Base-by-base conservation (phyloP, 2,329 filamentous ascomycete genomes). In the Hypoxylon sp. region DNA sequence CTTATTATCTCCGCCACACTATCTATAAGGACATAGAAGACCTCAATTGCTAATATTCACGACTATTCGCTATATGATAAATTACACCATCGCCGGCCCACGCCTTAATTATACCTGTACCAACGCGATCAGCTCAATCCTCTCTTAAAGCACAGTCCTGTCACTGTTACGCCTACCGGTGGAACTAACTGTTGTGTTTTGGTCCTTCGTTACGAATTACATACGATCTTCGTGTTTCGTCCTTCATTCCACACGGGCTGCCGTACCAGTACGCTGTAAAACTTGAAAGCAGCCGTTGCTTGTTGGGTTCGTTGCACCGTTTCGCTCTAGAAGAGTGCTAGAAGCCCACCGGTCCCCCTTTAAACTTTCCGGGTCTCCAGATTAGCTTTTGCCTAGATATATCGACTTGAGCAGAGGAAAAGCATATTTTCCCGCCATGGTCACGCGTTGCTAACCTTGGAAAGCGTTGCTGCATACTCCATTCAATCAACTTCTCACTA, bases 231-330 rank as follows among this genome's bases (percentile, higher is more conserved):
- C 55, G 55, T 67, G 59, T 53, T 51, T 68, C 62, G 70, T 70
- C 59, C 67, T 57, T 64, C 66, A 64, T 71, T 69, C 58, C 66
- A 60, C 66, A 63, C 63, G 50, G 63, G 22, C 63, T 60, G 66
- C 59, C 35, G 66, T 71, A 66, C 66, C 48, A 63, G 66, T 67
- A 51, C 63, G 57, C 53, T 62, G 63, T 69, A 62, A 33, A 71
- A 71, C 66, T 22, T 22, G 19, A 46, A 62, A 37, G 55, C 63
- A 39, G 50, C 66, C 35, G 42, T 62, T 63, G 59, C 67, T 54
- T 64, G 55, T 68, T 67, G 53, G 70, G 47, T 52, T 63, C 47
- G 68, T 72, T 61, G 59, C 61, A 69, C 68, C 50, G 29, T 59
- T 54, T 52, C 42, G 60, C 67, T 61, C 67, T 70, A 71, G 67